These are phyloP conservation scores for Pichia sp. DNA, from an alignment of 1,139 yeast species.

Conservation along the genomic window DNA sequence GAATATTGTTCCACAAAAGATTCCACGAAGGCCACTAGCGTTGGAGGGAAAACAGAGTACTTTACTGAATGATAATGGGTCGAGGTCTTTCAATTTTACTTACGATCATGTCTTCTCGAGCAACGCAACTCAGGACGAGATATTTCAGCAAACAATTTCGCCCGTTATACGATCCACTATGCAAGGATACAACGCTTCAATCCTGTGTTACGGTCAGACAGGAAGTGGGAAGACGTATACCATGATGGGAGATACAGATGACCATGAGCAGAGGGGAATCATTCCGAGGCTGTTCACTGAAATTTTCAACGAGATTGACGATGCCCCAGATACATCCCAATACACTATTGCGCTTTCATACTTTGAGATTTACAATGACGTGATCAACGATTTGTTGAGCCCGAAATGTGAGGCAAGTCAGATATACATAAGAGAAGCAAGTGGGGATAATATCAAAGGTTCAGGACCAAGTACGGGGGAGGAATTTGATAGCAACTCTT, in stretches of 20 bases:
- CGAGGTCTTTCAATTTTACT: conserved; percentile 37
- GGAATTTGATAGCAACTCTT: conserved; percentile 24
- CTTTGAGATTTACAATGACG: conserved; percentile 82
- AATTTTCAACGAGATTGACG: conserved; percentile 48
- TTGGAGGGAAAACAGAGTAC: not conserved
- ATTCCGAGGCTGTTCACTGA: conserved; percentile 70
- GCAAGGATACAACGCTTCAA: conserved; percentile 80
- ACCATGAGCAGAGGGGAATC: conserved; percentile 46
- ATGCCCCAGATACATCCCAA: conserved; percentile 50
- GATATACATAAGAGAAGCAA: conserved; percentile 60
- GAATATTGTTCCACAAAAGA: conserved; percentile 52
- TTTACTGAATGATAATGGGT: not conserved
- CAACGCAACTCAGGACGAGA: conserved; percentile 48
- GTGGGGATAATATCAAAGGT: not conserved
- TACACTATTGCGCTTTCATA: conserved; percentile 68
- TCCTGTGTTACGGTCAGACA: conserved; percentile 85
- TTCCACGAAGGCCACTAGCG: conserved; percentile 26
- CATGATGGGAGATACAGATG: conserved; percentile 68
- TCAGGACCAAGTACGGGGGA: not conserved
- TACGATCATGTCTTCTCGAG: conserved; percentile 66
- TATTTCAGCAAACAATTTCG: conserved; percentile 57
- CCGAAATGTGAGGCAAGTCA: conserved; percentile 29
- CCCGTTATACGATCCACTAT: conserved; percentile 65
- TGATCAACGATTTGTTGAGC: conserved; percentile 57
- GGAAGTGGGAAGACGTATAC: conserved; percentile 86